A percentile compares a stretch with the other conserved stretches of the same genome.
Conservation (phyloP, 768 basidiomycete species). For the Boletus vinaceobasis region DNA sequence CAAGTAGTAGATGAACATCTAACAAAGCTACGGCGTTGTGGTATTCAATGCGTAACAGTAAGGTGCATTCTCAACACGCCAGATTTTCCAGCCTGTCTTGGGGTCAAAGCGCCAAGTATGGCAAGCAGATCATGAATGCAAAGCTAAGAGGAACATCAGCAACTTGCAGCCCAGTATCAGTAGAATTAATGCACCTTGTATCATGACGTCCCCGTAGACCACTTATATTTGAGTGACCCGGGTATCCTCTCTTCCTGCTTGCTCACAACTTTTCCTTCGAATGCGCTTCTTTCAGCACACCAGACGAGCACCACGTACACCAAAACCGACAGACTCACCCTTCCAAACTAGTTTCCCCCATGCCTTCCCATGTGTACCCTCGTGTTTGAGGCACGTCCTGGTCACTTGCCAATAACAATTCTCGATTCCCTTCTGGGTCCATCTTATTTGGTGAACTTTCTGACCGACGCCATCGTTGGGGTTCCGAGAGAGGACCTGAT, state of each 20-base stretch:
- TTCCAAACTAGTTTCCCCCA: conserved; percentile 82
- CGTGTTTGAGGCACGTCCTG: conserved; percentile 63
- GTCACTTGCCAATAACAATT: conserved; percentile 78
- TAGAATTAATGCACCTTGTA: conserved; percentile 3
- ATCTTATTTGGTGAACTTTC: conserved; percentile 68
- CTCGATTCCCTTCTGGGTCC: conserved; percentile 63
- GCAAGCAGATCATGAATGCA: neutral
- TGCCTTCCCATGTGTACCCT: conserved; percentile 74
- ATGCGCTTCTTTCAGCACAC: conserved; percentile 8
- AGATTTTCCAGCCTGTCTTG: neutral
- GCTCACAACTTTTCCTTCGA: conserved; percentile 59
- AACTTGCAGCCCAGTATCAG: neutral
- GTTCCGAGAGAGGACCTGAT: conserved; percentile 65
- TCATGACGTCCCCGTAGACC: conserved; percentile 52
- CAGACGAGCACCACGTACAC: neutral
- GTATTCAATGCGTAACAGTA: neutral
- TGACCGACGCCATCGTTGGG: conserved; percentile 67
- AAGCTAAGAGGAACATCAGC: conserved; percentile 1
- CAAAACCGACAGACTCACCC: conserved; percentile 44
- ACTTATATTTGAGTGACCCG: conserved; percentile 72
- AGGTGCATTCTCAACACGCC: neutral
- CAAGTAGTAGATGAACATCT: neutral
- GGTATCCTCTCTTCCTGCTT: conserved; percentile 58
- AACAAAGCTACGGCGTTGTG: neutral
- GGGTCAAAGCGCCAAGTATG: neutral